phyloP scores from a whole-genome alignment of 257 asterid species.

The Gardenia jasminoides region DNA sequence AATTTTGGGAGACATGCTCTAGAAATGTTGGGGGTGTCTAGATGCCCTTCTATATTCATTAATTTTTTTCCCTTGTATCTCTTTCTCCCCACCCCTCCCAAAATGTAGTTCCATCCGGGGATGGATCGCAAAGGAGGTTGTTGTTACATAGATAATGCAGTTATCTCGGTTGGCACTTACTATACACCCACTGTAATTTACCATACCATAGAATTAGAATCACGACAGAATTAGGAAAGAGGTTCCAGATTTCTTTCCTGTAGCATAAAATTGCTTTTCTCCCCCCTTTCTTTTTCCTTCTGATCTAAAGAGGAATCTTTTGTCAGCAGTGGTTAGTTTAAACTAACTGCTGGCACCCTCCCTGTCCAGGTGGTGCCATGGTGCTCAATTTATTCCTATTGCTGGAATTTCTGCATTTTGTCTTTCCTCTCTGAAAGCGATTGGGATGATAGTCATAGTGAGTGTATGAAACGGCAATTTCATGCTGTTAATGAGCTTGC shows the following conservation, averaged over 20 bases:
- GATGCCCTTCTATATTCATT: conserved; percentile 12
- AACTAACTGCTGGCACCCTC: too few relatives aligned
- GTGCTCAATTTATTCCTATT: too few relatives aligned
- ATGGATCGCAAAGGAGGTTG: conserved; percentile 18
- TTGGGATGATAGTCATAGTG: not conserved
- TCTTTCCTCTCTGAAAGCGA: too few relatives aligned
- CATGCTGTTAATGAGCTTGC: not conserved
- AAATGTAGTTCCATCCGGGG: conserved; percentile 22
- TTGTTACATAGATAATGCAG: conserved; percentile 16
- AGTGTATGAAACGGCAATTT: not conserved
- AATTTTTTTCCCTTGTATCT: conserved; percentile 3
- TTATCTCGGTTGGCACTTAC: conserved; percentile 5
- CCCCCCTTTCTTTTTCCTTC: too few relatives aligned
- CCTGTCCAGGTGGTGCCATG: too few relatives aligned
- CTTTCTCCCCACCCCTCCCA: not conserved
- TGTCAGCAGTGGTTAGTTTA: not conserved
- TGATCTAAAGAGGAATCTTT: not conserved
- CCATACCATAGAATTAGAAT: conserved; percentile 16
- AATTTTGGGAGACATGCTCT: conserved; percentile 22
- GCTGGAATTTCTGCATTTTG: too few relatives aligned
- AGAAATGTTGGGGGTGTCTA: conserved; percentile 19
- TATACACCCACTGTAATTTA: conserved; percentile 15
- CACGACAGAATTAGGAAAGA: too few relatives aligned
- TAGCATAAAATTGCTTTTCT: too few relatives aligned
- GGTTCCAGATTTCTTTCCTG: not conserved